phyloP scores from a whole-genome alignment of 73 alveolate genomes.

The Stentor roeselii region DNA sequence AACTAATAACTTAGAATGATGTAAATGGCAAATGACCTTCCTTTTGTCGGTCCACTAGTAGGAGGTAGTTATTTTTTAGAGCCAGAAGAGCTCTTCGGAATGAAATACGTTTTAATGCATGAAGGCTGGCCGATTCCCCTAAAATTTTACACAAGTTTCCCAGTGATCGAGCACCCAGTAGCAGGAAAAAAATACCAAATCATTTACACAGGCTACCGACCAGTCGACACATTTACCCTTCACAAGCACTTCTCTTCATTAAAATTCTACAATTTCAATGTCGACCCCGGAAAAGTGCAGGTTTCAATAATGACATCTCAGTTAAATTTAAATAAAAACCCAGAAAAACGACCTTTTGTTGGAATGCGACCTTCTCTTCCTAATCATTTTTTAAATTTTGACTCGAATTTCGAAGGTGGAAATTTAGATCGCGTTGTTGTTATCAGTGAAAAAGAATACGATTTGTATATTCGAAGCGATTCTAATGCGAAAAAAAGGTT shows the following conservation, averaged over 20 bases:
- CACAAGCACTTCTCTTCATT: background rate
- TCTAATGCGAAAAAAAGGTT: conserved; percentile 70
- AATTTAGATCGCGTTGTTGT: conserved; percentile 73
- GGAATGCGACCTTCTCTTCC: background rate
- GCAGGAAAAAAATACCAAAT: background rate
- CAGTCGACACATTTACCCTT: background rate
- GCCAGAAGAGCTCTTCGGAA: background rate
- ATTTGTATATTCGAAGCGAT: conserved; percentile 88
- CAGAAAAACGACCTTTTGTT: conserved; percentile 20
- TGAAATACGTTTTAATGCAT: background rate
- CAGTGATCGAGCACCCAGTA: background rate
- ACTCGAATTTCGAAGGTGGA: conserved; percentile 96
- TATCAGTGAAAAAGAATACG: conserved; percentile 84
- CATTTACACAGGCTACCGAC: conserved; percentile 20
- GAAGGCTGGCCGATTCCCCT: conserved; percentile 26
- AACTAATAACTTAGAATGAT: background rate
- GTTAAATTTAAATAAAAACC: background rate
- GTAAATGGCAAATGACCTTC: background rate
- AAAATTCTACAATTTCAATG: background rate
- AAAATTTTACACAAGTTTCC: background rate
- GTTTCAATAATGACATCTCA: background rate
- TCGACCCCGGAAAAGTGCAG: background rate
- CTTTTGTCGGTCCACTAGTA: background rate
- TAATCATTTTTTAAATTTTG: conserved; percentile 57
- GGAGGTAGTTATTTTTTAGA: background rate